Conservation (phyloP, 2,329 filamentous ascomycete genomes). For the Diaporthe sp. region DNA sequence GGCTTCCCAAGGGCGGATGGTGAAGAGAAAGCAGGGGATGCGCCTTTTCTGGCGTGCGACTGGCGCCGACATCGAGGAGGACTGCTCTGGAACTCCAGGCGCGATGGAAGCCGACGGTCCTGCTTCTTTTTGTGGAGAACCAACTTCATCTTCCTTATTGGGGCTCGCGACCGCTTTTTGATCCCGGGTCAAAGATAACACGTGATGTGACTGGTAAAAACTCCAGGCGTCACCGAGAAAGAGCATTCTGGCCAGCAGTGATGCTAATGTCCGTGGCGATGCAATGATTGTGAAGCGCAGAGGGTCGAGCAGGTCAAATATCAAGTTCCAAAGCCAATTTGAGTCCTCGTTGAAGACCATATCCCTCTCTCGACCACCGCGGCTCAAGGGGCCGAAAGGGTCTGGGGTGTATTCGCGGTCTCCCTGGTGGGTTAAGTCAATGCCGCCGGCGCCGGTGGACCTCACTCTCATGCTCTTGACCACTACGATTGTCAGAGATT, state of each 20-base stretch:
- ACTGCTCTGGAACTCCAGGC: background rate
- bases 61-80: background rate
- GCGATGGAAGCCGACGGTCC: background rate
- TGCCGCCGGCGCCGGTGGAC: constrained; percentile 30
- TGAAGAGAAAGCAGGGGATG: constrained; percentile 58
- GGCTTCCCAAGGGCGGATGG: constrained; percentile 71
- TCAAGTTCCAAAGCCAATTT: constrained; percentile 64
- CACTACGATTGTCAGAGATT: constrained; percentile 54
- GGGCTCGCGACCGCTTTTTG: background rate
- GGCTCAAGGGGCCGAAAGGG: background rate
- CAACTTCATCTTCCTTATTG: background rate
- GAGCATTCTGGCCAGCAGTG: constrained; percentile 67
- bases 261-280: constrained; percentile 70
- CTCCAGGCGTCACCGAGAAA: constrained; percentile 69
- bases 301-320: constrained; percentile 66
- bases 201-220: constrained; percentile 72
- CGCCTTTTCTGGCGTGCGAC: constrained; percentile 28
- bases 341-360: constrained; percentile 42
- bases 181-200: constrained; percentile 59
- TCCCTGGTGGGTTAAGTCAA: constrained; percentile 2
- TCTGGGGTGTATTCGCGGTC: constrained; percentile 23
- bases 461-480: constrained; percentile 21
- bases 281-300: constrained; percentile 66
- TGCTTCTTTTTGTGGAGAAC: background rate
- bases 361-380: constrained; percentile 37